phyloP scores from a whole-genome alignment of 805 yeast species.

The Hanseniaspora guilliermondii region DNA sequence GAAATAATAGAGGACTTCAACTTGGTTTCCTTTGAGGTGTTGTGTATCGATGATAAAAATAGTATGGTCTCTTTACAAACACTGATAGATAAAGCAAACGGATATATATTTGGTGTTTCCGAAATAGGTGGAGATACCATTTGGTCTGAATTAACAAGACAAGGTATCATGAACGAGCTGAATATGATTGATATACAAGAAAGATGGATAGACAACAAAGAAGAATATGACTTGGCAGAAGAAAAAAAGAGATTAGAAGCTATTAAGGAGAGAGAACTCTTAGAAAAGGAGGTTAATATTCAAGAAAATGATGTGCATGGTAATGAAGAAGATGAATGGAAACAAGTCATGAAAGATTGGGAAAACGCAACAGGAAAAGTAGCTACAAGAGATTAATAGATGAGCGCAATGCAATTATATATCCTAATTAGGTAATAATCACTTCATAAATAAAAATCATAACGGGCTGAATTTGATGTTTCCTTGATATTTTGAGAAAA shows the following conservation, averaged over 20 bases:
- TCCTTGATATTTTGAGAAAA: not conserved
- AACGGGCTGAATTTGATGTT: not conserved
- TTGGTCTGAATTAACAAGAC: constrained; percentile 93
- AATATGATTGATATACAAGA: constrained; percentile 65
- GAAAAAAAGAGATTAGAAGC: constrained; percentile 34
- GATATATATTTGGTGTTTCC: constrained; percentile 82
- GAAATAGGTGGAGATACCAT: constrained; percentile 95
- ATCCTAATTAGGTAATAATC: not conserved
- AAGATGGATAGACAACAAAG: constrained; percentile 85
- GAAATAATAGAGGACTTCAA: constrained; percentile 81
- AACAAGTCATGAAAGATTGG: constrained; percentile 48
- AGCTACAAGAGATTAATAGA: constrained; percentile 19
- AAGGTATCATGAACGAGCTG: constrained; percentile 31
- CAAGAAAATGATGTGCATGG: constrained; percentile 43
- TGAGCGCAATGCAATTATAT: not conserved
- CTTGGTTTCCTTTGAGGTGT: constrained; percentile 74
- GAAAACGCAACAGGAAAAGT: constrained; percentile 32
- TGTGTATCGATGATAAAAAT: constrained; percentile 81
- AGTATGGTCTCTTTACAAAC: constrained; percentile 77
- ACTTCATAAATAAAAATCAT: not conserved
- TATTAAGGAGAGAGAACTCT: constrained; percentile 31
- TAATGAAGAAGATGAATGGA: constrained; percentile 63
- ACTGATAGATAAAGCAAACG: constrained; percentile 79
- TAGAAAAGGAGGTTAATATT: constrained; percentile 30
- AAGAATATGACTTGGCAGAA: constrained; percentile 55